Evolutionary conservation across 164 flowering plant genomes (phyloP), one percentile per base, ranked within the genome.

Genomic region (Vitis riparia): DNA sequence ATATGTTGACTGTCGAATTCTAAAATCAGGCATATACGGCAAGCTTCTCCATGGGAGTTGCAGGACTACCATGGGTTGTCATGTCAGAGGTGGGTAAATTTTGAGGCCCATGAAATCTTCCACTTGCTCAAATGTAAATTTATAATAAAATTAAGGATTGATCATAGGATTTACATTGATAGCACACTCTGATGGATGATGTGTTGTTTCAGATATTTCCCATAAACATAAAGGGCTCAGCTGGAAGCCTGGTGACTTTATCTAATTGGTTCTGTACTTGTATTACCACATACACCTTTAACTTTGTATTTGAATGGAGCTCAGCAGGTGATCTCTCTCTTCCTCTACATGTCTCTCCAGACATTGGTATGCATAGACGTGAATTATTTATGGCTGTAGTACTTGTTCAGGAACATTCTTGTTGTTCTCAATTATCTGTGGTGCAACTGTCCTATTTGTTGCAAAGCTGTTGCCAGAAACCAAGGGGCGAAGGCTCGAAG

Each of bases 391-490:
- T 19, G 4, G 3, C 63, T 60, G 0, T 29, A 19, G 7, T 29
- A 19, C 27, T 12, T 60, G 44, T 29, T 30, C 70, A 84, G 85
- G 84, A 10, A 80, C 84, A 9, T 84, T 82, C 71, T 77, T 80
- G 68, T 61, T 80, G 37, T 84, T 75, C 55, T 64, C 83, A 1
- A 55, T 59, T 19, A 57, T 80, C 17, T 73, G 88, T 49, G 88
- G 80, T 8, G 32, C 75, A 11, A 79, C 85, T 9, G 71, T 85
- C 30, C 19, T 83, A 14, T 85, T 85, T 50, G 80, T 82, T 44
- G 70, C 70, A 29, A 78, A 72, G 70, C 73, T 86, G 67, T 85
- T 86, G 6, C 89, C 87, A 3, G 89, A 86, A 62, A 86, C 87
- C 7, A 86, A 78, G 74, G 87, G 85, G 3, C 72, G 85, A 49